These are phyloP conservation scores for Ascochyta fabae DNA, from an alignment of 2,329 filamentous ascomycete genomes.

Conservation along the genomic window DNA sequence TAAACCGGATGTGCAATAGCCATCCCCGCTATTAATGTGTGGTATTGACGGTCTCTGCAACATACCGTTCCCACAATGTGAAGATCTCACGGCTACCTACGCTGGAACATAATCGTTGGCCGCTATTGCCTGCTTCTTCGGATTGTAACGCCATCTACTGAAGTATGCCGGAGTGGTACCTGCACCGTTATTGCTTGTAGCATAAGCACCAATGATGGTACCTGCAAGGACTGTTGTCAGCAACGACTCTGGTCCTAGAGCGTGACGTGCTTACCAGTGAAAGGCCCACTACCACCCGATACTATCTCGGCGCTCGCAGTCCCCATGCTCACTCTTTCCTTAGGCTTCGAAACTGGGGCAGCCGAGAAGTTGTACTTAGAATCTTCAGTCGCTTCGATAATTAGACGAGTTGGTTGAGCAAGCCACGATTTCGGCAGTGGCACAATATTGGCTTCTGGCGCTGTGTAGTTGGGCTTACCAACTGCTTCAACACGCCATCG, in stretches of 20 bases:
- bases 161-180: slow-evolving; percentile 56
- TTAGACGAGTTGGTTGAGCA: not conserved
- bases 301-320: slow-evolving; percentile 26
- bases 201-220: slow-evolving; percentile 59
- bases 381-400: not conserved
- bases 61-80: not conserved
- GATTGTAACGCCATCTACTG: slow-evolving; percentile 55
- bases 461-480: slow-evolving; percentile 36
- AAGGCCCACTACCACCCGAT: slow-evolving; percentile 1
- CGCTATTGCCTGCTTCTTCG: not conserved
- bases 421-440: not conserved
- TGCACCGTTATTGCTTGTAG: slow-evolving; percentile 58
- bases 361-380: not conserved
- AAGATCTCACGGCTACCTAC: not conserved
- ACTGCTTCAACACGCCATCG: slow-evolving; percentile 48
- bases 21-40: not conserved
- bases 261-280: not conserved
- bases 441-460: slow-evolving; percentile 47
- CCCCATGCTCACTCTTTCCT: slow-evolving; percentile 17
- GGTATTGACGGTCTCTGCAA: not conserved
- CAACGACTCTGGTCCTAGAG: not conserved
- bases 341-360: not conserved
- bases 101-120: not conserved
- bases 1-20: not conserved
- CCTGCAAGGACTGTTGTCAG: slow-evolving; percentile 42